Evolutionary conservation across 495 filamentous ascomycete genomes (phyloP).

Genomic region (Penicillium coprophilum): DNA sequence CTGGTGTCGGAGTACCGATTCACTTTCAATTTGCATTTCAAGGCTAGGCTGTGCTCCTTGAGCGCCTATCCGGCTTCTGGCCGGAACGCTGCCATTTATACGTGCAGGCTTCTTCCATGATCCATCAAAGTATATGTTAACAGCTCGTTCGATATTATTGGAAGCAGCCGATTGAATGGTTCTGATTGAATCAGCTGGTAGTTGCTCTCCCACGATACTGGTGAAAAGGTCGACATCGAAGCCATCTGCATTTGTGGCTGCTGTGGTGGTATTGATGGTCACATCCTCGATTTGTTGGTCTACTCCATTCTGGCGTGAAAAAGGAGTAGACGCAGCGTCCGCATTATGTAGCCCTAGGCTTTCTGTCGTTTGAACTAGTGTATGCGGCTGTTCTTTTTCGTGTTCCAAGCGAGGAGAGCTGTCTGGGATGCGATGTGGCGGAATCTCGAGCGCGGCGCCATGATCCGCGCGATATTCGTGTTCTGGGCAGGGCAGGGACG

Average conservation of each 20-base stretch:
- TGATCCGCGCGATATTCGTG: background rate
- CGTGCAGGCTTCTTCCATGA: constrained; percentile 67
- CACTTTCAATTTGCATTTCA: constrained; percentile 3
- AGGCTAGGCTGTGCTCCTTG: constrained; percentile 6
- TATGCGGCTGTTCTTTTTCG: background rate
- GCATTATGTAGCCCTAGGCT: background rate
- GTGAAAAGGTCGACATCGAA: constrained; percentile 73
- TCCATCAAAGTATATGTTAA: constrained; percentile 90
- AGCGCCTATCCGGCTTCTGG: constrained; percentile 13
- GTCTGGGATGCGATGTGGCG: background rate
- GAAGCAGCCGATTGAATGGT: constrained; percentile 59
- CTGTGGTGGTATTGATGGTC: background rate
- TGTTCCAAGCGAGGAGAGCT: background rate
- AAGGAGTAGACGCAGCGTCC: background rate
- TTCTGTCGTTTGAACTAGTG: background rate
- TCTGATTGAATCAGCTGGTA: constrained; percentile 52
- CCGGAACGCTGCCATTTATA: constrained; percentile 9
- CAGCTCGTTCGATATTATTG: constrained; percentile 62
- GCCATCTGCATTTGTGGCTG: constrained; percentile 17
- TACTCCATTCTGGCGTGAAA: background rate
- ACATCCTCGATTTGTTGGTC: background rate
- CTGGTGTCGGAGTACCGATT: constrained; percentile 38
- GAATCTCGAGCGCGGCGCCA: background rate
- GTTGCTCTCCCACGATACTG: constrained; percentile 64
- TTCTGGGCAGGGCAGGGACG: constrained; percentile 19